Conservation (phyloP, 1,139 yeast genomes). For the Arxiozyma telluris region DNA sequence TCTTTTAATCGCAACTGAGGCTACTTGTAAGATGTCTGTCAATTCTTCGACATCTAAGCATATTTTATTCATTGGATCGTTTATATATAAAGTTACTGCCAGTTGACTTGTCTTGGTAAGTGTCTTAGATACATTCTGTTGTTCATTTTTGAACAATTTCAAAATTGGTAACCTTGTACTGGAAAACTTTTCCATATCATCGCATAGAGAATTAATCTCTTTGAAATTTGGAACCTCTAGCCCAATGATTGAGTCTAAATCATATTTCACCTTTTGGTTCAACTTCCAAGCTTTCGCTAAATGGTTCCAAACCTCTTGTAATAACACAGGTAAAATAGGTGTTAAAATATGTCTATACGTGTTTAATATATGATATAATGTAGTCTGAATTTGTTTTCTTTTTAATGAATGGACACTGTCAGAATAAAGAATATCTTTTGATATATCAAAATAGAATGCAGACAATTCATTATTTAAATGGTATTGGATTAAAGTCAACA, state of each 20-base stretch:
- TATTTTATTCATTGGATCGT: neutral
- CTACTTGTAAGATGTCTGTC: conserved; percentile 59
- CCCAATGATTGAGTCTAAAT: neutral
- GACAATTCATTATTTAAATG: conserved; percentile 73
- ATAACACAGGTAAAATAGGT: conserved; percentile 73
- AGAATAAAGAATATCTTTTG: conserved; percentile 80
- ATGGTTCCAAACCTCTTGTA: conserved; percentile 82
- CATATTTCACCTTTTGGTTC: neutral
- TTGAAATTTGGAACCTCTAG: neutral
- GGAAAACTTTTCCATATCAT: conserved; percentile 1
- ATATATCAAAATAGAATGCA: conserved; percentile 75
- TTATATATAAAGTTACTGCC: neutral
- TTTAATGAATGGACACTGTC: conserved; percentile 41
- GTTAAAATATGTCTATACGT: conserved; percentile 59
- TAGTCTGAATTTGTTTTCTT: conserved; percentile 66
- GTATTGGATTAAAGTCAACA: conserved; percentile 50
- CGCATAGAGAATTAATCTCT: neutral
- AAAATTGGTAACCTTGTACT: conserved; percentile 27
- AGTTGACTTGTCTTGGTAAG: conserved; percentile 6
- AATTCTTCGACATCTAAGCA: conserved; percentile 17
- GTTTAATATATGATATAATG: conserved; percentile 50
- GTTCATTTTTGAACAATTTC: conserved; percentile 6
- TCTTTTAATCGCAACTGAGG: conserved; percentile 35
- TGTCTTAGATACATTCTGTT: neutral
- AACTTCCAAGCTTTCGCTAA: conserved; percentile 18